A percentile compares a stretch with the other conserved stretches of the same genome.
phyloP scores from a whole-genome alignment of 495 filamentous ascomycete species.

The Penicillium goetzii region DNA sequence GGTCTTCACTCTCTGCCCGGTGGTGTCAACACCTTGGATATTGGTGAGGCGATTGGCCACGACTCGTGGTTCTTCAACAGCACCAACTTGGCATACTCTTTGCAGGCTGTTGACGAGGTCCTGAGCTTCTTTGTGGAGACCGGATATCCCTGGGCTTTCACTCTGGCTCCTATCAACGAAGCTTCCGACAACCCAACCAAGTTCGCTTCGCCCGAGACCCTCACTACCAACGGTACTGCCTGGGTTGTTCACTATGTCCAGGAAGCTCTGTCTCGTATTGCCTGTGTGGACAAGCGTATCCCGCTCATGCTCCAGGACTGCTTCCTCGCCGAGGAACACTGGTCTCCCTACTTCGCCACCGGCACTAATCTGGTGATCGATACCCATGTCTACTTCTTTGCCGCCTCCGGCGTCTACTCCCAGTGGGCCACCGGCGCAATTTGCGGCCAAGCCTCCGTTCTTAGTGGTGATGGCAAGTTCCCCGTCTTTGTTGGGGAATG shows the following conservation, averaged over 20 bases:
- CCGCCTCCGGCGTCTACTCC: conserved; percentile 22
- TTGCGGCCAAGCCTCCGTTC: conserved; percentile 19
- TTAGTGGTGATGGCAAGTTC: conserved; percentile 24
- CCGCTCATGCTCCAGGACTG: conserved; percentile 20
- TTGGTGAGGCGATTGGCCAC: conserved; percentile 29
- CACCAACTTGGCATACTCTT: conserved; percentile 28
- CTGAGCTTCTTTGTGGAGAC: conserved; percentile 27
- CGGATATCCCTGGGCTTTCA: conserved; percentile 25
- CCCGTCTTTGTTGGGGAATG: conserved; percentile 23
- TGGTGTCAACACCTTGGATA: conserved; percentile 27
- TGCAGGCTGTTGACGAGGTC: conserved; percentile 26
- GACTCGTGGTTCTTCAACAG: conserved; percentile 31
- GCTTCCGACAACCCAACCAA: conserved; percentile 9
- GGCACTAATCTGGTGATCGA: conserved; percentile 23
- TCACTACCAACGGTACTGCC: conserved; percentile 19
- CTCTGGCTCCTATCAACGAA: conserved; percentile 28
- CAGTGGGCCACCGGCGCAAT: conserved; percentile 23
- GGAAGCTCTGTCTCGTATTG: conserved; percentile 11
- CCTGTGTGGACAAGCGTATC: conserved; percentile 20
- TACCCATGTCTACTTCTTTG: conserved; percentile 24
- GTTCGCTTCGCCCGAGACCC: conserved; percentile 12
- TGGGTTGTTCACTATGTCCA: conserved; percentile 20
- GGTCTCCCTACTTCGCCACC: conserved; percentile 18
- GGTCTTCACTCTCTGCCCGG: conserved; percentile 34
- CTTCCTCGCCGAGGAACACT: conserved; percentile 23